phyloP scores from a whole-genome alignment of 306 rosid genomes.

The Lablab purpureus region DNA sequence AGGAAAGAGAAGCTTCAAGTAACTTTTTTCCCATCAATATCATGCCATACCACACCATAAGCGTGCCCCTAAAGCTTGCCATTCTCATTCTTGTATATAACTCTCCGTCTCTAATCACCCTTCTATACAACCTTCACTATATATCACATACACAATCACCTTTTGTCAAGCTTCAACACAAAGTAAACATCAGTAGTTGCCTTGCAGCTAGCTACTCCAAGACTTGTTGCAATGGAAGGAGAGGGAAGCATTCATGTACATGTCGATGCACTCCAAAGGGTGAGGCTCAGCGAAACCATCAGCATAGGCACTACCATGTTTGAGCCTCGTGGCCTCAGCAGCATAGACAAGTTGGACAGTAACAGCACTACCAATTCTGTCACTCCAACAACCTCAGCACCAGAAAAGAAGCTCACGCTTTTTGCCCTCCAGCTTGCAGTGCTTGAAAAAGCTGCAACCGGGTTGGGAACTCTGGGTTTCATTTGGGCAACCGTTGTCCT shows the following conservation, averaged over 20 bases:
- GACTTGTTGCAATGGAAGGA: constrained; percentile 43
- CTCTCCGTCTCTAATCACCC: neutral
- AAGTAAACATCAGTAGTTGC: neutral
- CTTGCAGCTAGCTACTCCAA: neutral
- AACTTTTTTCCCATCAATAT: constrained; percentile 45
- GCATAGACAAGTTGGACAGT: constrained; percentile 55
- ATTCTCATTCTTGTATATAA: constrained; percentile 38
- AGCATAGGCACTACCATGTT: constrained; percentile 63
- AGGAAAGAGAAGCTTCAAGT: constrained; percentile 50
- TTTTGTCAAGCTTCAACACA: neutral
- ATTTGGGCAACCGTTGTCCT: constrained; percentile 95
- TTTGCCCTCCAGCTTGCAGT: constrained; percentile 86
- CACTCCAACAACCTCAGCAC: constrained; percentile 51
- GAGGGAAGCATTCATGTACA: constrained; percentile 59
- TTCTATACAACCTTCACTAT: constrained; percentile 23
- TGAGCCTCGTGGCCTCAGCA: constrained; percentile 55
- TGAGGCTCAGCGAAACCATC: constrained; percentile 47
- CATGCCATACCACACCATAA: constrained; percentile 39
- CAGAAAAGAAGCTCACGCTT: constrained; percentile 84
- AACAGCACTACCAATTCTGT: constrained; percentile 34
- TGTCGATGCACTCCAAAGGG: constrained; percentile 46
- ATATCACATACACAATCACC: neutral
- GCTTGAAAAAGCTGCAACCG: constrained; percentile 83
- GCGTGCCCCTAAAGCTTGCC: constrained; percentile 60
- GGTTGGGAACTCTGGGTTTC: constrained; percentile 86